These are phyloP conservation scores for Trichoderma sp. DNA, from an alignment of 2,329 filamentous ascomycete species.

Conservation along the genomic window DNA sequence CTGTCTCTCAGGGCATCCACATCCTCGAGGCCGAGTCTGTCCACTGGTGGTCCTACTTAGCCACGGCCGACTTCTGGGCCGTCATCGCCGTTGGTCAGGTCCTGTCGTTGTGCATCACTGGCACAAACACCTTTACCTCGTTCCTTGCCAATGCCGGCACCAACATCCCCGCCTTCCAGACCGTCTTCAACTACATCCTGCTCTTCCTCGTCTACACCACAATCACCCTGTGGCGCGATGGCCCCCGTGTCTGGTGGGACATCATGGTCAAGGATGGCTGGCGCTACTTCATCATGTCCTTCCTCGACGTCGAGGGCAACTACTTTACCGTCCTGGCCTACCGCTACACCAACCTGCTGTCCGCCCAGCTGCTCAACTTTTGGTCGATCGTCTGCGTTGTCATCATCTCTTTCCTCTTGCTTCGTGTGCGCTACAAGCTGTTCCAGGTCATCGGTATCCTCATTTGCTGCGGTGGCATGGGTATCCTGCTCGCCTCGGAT, in stretches of 20 bases:
- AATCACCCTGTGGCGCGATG: slow-evolving; percentile 77
- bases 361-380: slow-evolving; percentile 95
- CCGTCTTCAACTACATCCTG: slow-evolving; percentile 90
- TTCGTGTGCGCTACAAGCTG: slow-evolving; percentile 85
- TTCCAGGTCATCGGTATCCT: slow-evolving; percentile 86
- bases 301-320: slow-evolving; percentile 94
- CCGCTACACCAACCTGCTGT: slow-evolving; percentile 86
- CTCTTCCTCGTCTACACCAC: slow-evolving; percentile 80
- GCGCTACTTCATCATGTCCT: slow-evolving; percentile 91
- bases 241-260: slow-evolving; percentile 66
- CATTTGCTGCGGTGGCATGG: slow-evolving; percentile 87
- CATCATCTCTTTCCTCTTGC: slow-evolving; percentile 75
- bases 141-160: slow-evolving; percentile 68
- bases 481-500: slow-evolving; percentile 82
- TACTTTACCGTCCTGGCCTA: slow-evolving; percentile 98
- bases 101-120: slow-evolving; percentile 85
- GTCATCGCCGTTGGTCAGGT: slow-evolving; percentile 80
- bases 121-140: slow-evolving; percentile 85
- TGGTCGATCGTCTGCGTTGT: slow-evolving; percentile 97
- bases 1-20: slow-evolving; percentile 54
- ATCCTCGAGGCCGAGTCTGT: slow-evolving; percentile 55
- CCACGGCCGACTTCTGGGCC: slow-evolving; percentile 84
- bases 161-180: slow-evolving; percentile 92
- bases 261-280: slow-evolving; percentile 74
- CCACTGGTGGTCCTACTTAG: slow-evolving; percentile 73